Conservation (phyloP, 31 red algal species). For the Odonthalia washingtoniensis region DNA sequence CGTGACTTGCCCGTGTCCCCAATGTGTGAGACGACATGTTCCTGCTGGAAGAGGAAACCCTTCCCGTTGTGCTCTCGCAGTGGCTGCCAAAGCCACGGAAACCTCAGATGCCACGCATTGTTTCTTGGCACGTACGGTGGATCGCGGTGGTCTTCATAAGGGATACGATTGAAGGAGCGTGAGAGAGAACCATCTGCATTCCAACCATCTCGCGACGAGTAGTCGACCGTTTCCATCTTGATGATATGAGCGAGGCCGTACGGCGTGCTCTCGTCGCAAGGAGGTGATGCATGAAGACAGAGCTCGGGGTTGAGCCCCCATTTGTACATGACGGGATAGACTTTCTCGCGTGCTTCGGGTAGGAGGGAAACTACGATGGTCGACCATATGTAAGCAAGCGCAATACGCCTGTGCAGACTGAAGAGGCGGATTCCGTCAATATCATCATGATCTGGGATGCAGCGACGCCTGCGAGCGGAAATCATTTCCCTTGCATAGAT, state of each 20-base stretch:
- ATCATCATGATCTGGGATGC: too few relatives aligned
- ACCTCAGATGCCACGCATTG: not conserved
- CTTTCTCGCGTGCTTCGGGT: too few relatives aligned
- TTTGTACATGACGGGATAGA: too few relatives aligned
- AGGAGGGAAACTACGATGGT: too few relatives aligned
- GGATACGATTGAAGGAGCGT: slow-evolving; percentile 1
- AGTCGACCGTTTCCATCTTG: too few relatives aligned
- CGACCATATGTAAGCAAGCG: not conserved
- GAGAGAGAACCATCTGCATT: slow-evolving; percentile 23
- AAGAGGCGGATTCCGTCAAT: not conserved
- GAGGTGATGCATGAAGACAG: too few relatives aligned
- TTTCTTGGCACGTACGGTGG: not conserved
- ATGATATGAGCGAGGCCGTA: too few relatives aligned
- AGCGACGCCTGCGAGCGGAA: not conserved
- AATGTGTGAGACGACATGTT: slow-evolving; percentile 48
- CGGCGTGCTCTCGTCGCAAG: too few relatives aligned
- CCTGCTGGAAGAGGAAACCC: slow-evolving; percentile 50
- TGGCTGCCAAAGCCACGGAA: slow-evolving; percentile 45
- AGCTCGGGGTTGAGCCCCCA: too few relatives aligned
- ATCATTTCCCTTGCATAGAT: slow-evolving; percentile 7
- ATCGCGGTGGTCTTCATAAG: not conserved
- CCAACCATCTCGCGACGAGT: too few relatives aligned
- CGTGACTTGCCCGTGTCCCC: slow-evolving; percentile 11
- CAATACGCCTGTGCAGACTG: not conserved
- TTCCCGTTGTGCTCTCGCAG: slow-evolving; percentile 25